Base-by-base conservation (phyloP, 257 asterid genomes). In the Catharanthus roseus region DNA sequence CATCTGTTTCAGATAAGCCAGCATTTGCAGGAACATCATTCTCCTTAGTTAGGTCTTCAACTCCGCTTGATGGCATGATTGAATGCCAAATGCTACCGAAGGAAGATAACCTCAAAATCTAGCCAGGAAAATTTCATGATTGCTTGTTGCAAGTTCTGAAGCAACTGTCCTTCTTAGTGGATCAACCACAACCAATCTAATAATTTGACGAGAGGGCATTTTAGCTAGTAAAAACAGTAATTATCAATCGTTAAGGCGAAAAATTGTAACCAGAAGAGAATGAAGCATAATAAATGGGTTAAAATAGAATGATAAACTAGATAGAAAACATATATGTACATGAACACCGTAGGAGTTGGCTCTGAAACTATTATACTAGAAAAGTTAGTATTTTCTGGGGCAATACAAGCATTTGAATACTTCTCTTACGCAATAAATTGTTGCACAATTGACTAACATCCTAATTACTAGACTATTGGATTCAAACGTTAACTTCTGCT, bases 21-120 rank as follows among this genome's bases (percentile, higher is more conserved):
- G 77, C 77, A 75, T 55, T 23, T 56, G 72, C 61, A 71, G 83
- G 72, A 67, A 66, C 58, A 57, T 72, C 77, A 67, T 56, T 77
- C 34, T 57, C 77, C 51, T 41, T 76, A 62, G 73, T 75, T 36
- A 41, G 55, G 56, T 77, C 89, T 74, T 72, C 77, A 65, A 67
- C 78, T 79, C 76, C 86, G 47, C 75, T 47, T 29, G 82, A 66
- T 33, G 28, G 81, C 41, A 82, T 71, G 67, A 81, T 71, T 55
- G 82, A 73, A 80, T 42, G 68, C 56, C 54, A 73, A 78, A 50
- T 18, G 65, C 66, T 77, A 63, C 11, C 56, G 7, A 62, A 70
- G 50, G 62, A 81, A 55, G 68, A 33, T 70, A 44, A 26, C 39
- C 63, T 70, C 15, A 49, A n/a, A 61, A 69, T 34, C 47, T 6